Percentiles rank a stretch among this genome's conserved stretches.
These are phyloP conservation scores for Pseudevernia furfuracea DNA, from an alignment of 495 filamentous ascomycete genomes.

Conservation along the genomic window DNA sequence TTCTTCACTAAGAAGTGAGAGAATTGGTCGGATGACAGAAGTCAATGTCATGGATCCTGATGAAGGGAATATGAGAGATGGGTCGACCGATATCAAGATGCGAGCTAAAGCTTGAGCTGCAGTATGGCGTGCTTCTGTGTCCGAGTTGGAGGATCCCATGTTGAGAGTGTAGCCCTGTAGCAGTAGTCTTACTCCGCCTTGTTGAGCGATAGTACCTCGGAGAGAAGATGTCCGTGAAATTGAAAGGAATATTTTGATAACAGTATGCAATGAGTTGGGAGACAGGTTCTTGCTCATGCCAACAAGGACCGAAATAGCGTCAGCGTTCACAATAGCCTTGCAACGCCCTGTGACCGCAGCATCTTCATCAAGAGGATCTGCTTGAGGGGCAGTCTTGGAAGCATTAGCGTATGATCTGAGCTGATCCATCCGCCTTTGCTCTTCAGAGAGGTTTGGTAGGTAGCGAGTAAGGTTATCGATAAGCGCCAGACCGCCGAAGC, in stretches of 20 bases:
- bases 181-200: slow-evolving; percentile 81
- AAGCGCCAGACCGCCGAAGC: slow-evolving; percentile 79
- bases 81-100: slow-evolving; percentile 84
- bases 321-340: slow-evolving; percentile 62
- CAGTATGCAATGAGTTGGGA: slow-evolving; percentile 52
- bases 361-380: slow-evolving; percentile 65
- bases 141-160: slow-evolving; percentile 35
- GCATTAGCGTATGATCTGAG: slow-evolving; percentile 90
- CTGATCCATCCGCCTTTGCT: slow-evolving; percentile 82
- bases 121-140: slow-evolving; percentile 45
- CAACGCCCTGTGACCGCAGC: slow-evolving; percentile 70
- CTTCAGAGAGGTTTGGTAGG: slow-evolving; percentile 70
- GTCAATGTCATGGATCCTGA: slow-evolving; percentile 64
- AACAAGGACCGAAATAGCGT: slow-evolving; percentile 64
- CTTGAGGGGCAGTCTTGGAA: slow-evolving; percentile 49
- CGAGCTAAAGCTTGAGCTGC: slow-evolving; percentile 85
- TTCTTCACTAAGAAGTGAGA: slow-evolving; percentile 54
- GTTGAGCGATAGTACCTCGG: slow-evolving; percentile 74
- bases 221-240: slow-evolving; percentile 63
- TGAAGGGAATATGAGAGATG: slow-evolving; percentile 72
- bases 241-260: slow-evolving; percentile 67
- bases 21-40: slow-evolving; percentile 70
- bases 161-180: slow-evolving; percentile 58
- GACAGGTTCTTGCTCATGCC: slow-evolving; percentile 61
- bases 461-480: slow-evolving; percentile 77